Percentiles rank a stretch among this genome's conserved stretches.
phyloP scores from a whole-genome alignment of 768 basidiomycete species.

The Cystobasidium onofrii region DNA sequence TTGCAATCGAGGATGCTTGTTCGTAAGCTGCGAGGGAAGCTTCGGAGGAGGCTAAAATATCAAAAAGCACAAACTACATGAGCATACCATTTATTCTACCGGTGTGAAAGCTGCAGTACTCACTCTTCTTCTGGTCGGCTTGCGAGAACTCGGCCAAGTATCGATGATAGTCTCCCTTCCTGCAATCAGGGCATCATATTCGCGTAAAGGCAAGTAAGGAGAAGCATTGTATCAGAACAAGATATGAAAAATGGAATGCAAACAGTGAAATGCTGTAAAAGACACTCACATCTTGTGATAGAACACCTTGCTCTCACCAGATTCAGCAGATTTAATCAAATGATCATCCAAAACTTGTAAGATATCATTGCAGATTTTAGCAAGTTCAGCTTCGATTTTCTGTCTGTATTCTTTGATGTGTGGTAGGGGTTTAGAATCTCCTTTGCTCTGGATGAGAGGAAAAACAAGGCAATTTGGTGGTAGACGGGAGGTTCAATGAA shows the following conservation, averaged over 20 bases:
- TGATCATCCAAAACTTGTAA: slow-evolving; percentile 68
- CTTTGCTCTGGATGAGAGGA: slow-evolving; percentile 55
- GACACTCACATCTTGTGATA: slow-evolving; percentile 92
- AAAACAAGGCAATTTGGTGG: too few species aligned
- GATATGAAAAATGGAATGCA: too few species aligned
- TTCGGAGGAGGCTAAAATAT: slow-evolving; percentile 56
- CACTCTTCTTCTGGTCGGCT: slow-evolving; percentile 81
- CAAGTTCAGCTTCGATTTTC: slow-evolving; percentile 73
- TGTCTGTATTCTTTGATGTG: slow-evolving; percentile 72
- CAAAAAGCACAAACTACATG: neutral
- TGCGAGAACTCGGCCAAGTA: slow-evolving; percentile 98
- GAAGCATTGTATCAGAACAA: too few species aligned
- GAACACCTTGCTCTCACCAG: slow-evolving; percentile 89
- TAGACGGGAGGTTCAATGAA: too few species aligned
- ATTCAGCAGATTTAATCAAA: slow-evolving; percentile 90
- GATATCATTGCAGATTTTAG: slow-evolving; percentile 89
- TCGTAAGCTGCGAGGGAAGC: slow-evolving; percentile 96
- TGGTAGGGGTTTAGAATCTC: slow-evolving; percentile 85
- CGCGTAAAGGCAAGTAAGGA: too few species aligned
- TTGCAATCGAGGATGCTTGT: slow-evolving; percentile 91
- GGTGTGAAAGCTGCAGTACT: too few species aligned
- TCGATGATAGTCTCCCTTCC: slow-evolving; percentile 98
- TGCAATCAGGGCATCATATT: too few species aligned
- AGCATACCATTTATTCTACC: too few species aligned
- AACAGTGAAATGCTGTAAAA: too few species aligned